phyloP scores from a whole-genome alignment of 2,329 filamentous ascomycete species.

The Periconia sp. region DNA sequence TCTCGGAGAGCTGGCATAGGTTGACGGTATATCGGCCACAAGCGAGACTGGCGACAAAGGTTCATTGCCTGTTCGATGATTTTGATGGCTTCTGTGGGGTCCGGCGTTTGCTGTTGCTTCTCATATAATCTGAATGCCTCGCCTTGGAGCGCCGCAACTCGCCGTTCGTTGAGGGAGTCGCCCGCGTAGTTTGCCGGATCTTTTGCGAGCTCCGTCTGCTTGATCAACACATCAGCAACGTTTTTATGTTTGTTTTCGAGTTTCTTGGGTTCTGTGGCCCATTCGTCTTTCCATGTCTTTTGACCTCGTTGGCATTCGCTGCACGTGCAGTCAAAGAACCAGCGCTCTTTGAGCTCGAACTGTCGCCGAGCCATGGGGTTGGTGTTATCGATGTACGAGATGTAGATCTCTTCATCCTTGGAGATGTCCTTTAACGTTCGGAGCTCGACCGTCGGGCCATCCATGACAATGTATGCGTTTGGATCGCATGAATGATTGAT shows the following conservation, averaged over 20 bases:
- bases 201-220: conserved; percentile 14
- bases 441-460: conserved; percentile 57
- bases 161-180: conserved; percentile 27
- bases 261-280: conserved; percentile 39
- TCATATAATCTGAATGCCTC: conserved; percentile 34
- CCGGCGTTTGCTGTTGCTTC: conserved; percentile 22
- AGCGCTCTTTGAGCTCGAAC: conserved; percentile 59
- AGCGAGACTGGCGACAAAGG: conserved; percentile 45
- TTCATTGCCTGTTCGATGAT: conserved; percentile 49
- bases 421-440: conserved; percentile 60
- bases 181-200: conserved; percentile 35
- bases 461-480: conserved; percentile 64
- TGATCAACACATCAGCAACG: conserved; percentile 26
- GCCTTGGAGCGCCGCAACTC: conserved; percentile 33
- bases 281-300: conserved; percentile 49
- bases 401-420: conserved; percentile 63
- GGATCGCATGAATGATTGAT: conserved; percentile 69
- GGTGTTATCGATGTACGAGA: conserved; percentile 67
- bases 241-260: conserved; percentile 29
- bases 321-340: conserved; percentile 66
- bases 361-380: conserved; percentile 59
- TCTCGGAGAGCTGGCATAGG: conserved; percentile 62
- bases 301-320: conserved; percentile 53
- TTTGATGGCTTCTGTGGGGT: conserved; percentile 38
- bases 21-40: conserved; percentile 59